Conservation (phyloP, 2,329 filamentous ascomycete species). For the Fusarium drepaniforme region DNA sequence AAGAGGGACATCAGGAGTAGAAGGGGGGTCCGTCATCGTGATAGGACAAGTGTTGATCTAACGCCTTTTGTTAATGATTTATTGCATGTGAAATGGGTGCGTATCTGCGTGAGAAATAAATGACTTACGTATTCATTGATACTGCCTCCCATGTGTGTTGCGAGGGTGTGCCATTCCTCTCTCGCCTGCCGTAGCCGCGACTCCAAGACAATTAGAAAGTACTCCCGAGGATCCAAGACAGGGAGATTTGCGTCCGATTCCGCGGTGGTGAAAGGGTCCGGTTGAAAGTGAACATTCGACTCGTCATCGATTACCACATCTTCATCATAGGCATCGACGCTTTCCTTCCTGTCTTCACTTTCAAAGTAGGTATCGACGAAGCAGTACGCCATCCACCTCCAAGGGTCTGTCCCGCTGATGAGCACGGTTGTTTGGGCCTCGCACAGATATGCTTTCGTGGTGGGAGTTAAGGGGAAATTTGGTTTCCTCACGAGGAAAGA, state of each 20-base stretch:
- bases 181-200: background rate
- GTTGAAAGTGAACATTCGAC: background rate
- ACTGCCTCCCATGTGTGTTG: background rate
- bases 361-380: background rate
- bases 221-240: background rate
- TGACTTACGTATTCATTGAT: background rate
- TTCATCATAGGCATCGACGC: background rate
- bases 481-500: background rate
- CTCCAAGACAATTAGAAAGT: background rate
- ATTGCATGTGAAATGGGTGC: background rate
- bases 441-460: background rate
- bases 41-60: background rate
- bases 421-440: background rate
- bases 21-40: background rate
- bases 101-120: background rate
- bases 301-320: background rate
- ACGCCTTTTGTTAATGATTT: background rate
- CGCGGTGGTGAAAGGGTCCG: background rate
- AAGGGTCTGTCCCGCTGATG: background rate
- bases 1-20: background rate
- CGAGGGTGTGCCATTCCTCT: background rate
- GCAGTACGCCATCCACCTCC: background rate
- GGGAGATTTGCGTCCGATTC: background rate
- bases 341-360: background rate
- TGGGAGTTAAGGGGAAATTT: background rate